Base-by-base conservation (phyloP, 306 rosid species). In the Oemleria cerasiformis region DNA sequence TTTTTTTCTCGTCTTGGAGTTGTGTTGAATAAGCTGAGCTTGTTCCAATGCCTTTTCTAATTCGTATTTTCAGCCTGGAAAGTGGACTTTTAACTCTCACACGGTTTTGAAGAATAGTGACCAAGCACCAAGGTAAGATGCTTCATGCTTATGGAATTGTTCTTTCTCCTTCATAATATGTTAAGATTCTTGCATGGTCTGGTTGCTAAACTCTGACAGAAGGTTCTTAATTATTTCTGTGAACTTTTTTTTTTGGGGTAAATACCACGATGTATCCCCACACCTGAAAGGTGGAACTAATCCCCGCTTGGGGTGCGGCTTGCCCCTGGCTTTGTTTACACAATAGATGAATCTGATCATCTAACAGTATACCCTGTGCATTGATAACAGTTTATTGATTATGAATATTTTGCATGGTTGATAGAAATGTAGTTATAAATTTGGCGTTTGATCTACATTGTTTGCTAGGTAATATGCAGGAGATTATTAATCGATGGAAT, bases 71-170 rank as follows among this genome's bases (percentile, higher is more conserved):
- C 85, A 94, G 98, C 98, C 98, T 70, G 65, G 84, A 40, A 91
- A 85, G 78, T 94, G 98, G 98, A 84, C 96, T 49, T 94, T 91
- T 74, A 89, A 85, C 81, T 91, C 98, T 2, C 82, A 86, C 81
- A 91, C 97, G 7, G 68, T 89, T 79, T 88, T 94, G 94, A 94
- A 91, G 95, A 91, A 82, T 83, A 84, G 83, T 5, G 98, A 94
- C 79, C 96, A 82, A 71, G 98, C 97, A 67, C 95, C 95, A 45
- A 91, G 98, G 97, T 91, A 81, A 67, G 62, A 59, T 73, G 48
- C 63, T 54, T 67, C 73, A 59, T 73, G 44, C 63, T 54, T 67
- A 73, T 59, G 74, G 57, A 45, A 39, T 54, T 40, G 16, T 39
- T 71, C 53, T 63, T 70, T 62, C 6, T 19, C 14, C n/a, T 19